Evolutionary conservation across 768 basidiomycete genomes (phyloP), one percentile per base, ranked within the genome.

Genomic region (Termitomyces sp.): DNA sequence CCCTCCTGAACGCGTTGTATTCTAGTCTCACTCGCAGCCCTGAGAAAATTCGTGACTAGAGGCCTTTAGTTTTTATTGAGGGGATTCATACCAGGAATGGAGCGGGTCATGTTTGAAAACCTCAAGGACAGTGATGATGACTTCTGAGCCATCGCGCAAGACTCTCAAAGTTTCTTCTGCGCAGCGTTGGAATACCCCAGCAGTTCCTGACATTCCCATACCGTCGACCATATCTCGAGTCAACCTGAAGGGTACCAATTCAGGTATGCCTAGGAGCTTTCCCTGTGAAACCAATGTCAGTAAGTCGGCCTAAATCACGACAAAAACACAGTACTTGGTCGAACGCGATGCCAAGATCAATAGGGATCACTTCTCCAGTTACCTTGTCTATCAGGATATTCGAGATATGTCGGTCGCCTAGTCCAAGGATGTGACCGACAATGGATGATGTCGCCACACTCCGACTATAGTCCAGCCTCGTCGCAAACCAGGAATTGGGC

Each of bases 41-140:
- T 91, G 56, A 6, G 32, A 27, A 29, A 22, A 46, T 13, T 41
- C n/a, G 35, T 27, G 9, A 51, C 20, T 35, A 18, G 29, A 48
- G 36, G 18, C 50, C 10, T 36, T 32, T 1, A 47, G 38, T 27
- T 15, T n/a, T n/a, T 25, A 11, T 42, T 35, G 48, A 32, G n/a
- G 18, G 36, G 12, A 25, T 7, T 20, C 12, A 45, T 29, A 93
- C 95, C 96, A 98, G 29, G 84, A 87, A 63, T 98, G 91, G 18
- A 99, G 78, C 5, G 97, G 96, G 68, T 99, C 96, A 64, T 96
- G 84, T 68, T 91, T 93, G 83, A 98, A 97, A 13, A 98, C 96
- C 64, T 97, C 95, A 35, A 99, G 77, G 3, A 99, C 89, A 0
- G 95, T 98, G 81, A 94, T 84, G 64, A 99, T 87, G 42, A 96